Evolutionary conservation across 768 basidiomycete species (phyloP).

Genomic region (Naematelia aurantialba): DNA sequence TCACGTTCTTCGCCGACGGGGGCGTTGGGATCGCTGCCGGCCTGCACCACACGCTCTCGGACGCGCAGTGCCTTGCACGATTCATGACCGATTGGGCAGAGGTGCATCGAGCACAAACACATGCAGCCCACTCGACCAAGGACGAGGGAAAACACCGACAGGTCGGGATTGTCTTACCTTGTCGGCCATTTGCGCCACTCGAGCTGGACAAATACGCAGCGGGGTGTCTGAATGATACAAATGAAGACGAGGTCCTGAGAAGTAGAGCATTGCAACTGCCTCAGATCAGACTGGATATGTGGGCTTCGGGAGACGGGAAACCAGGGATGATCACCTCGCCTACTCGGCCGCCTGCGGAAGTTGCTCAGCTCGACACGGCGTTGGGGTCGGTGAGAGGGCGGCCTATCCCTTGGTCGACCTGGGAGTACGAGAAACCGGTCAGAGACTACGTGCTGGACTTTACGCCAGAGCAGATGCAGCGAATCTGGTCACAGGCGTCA

Average conservation of each 20-base stretch:
- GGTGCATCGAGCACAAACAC: no score
- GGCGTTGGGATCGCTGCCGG: slow-evolving; percentile 6
- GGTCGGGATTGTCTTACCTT: background rate
- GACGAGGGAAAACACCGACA: background rate
- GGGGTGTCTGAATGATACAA: background rate
- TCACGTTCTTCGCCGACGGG: slow-evolving; percentile 7
- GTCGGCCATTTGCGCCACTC: slow-evolving; percentile 11
- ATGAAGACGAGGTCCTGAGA: background rate
- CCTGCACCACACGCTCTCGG: slow-evolving; percentile 12
- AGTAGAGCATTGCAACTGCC: slow-evolving; percentile 8
- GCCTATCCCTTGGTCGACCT: slow-evolving; percentile 11
- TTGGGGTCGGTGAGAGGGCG: slow-evolving; percentile 1
- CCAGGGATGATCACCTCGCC: slow-evolving; percentile 5
- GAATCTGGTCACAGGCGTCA: background rate
- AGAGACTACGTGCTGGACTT: slow-evolving; percentile 3
- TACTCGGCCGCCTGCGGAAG: background rate
- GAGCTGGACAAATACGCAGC: slow-evolving; percentile 8
- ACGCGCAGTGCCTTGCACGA: background rate
- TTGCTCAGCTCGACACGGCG: background rate
- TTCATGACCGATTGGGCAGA: slow-evolving; percentile 11
- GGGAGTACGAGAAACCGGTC: slow-evolving; percentile 11
- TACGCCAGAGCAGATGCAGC: slow-evolving; percentile 5
- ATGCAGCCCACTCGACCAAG: no score
- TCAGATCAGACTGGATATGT: slow-evolving; percentile 11
- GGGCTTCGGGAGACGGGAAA: slow-evolving; percentile 3